Conservation (phyloP, 2,329 filamentous ascomycete genomes). For the Penicillium sp. region DNA sequence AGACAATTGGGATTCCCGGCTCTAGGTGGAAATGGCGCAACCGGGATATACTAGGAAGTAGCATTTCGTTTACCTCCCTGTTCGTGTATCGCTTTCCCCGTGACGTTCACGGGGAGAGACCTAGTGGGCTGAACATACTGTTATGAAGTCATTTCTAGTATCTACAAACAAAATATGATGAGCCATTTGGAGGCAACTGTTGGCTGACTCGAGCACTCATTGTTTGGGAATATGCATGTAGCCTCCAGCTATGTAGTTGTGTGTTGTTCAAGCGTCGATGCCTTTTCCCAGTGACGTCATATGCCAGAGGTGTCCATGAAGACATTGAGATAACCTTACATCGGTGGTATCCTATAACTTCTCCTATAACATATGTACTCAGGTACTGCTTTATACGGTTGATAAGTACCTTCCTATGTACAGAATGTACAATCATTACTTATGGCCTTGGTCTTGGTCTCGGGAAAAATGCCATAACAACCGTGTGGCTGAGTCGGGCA, state of each 20-base stretch:
- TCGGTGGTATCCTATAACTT: too few species aligned
- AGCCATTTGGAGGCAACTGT: too few species aligned
- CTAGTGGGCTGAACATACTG: too few species aligned
- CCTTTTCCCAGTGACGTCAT: constrained; percentile 5
- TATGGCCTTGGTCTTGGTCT: neutral
- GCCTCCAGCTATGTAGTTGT: too few species aligned
- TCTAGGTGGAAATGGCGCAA: constrained; percentile 29
- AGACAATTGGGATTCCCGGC: constrained; percentile 31
- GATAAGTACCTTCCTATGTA: too few species aligned
- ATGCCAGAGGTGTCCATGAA: neutral
- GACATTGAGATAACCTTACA: too few species aligned
- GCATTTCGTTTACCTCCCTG: neutral
- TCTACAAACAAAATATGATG: too few species aligned
- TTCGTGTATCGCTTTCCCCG: neutral
- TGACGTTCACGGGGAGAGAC: neutral
- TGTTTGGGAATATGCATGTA: too few species aligned
- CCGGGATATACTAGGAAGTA: constrained; percentile 13
- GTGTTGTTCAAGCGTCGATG: too few species aligned
- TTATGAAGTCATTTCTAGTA: too few species aligned
- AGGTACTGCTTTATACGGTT: neutral
- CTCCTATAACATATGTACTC: too few species aligned
- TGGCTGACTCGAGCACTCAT: too few species aligned
- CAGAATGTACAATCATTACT: neutral
- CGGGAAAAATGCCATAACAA: neutral
- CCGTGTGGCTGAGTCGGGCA: constrained; percentile 6